A percentile compares a stretch with the other conserved stretches of the same genome.
These are phyloP conservation scores for Chamaecrista fasciculata DNA, from an alignment of 306 rosid species.

Conservation along the genomic window DNA sequence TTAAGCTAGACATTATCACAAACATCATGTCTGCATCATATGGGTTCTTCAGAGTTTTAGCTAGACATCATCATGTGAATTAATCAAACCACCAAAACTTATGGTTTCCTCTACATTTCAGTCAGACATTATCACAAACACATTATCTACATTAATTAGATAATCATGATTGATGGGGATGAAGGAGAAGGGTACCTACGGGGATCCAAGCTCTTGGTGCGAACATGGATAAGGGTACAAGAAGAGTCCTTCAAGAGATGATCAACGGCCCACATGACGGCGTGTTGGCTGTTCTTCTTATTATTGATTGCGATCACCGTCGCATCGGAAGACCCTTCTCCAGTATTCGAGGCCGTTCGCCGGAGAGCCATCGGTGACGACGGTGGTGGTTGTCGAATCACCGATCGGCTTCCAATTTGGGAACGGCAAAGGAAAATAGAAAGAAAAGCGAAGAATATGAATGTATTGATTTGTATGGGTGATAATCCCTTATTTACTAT, in stretches of 20 bases:
- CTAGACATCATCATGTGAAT: no score
- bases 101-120: no score
- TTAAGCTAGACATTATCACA: no score
- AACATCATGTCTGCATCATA: no score
- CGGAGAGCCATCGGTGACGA: neutral
- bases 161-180: neutral
- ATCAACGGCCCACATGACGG: conserved; percentile 87
- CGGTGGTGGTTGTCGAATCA: neutral
- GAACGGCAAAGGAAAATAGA: neutral
- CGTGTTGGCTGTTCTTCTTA: conserved; percentile 60
- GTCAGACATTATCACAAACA: neutral
- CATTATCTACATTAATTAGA: no score
- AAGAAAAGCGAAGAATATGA: no score
- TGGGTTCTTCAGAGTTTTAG: no score
- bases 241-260: conserved; percentile 39
- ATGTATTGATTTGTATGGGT: no score
- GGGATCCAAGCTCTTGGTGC: conserved; percentile 46
- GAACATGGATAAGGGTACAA: conserved; percentile 68
- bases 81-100: no score
- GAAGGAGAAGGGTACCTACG: conserved; percentile 72
- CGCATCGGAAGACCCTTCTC: neutral
- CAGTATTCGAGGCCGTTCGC: neutral
- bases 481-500: conserved; percentile 15
- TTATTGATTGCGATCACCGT: conserved; percentile 57
- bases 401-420: neutral